Percentiles rank a stretch among this genome's conserved stretches.
Evolutionary conservation across 192 early-diverging fungal species (phyloP).

Genomic region (Phycomyces blakesleeanus): DNA sequence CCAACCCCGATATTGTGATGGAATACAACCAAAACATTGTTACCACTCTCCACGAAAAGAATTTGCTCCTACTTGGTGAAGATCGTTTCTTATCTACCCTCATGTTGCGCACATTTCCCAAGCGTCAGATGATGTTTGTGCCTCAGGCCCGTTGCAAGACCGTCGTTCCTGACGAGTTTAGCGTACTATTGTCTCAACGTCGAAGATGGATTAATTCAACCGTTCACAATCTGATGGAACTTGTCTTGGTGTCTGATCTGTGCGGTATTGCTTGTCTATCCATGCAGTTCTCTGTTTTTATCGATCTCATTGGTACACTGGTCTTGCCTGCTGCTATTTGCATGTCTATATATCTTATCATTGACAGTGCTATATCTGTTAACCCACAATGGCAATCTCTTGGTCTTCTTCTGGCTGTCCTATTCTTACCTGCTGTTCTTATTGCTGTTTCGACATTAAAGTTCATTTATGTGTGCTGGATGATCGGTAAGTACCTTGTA

Average conservation of each 20-base stretch:
- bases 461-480: conserved; percentile 84
- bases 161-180: conserved; percentile 75
- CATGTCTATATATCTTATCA: conserved; percentile 77
- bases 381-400: conserved; percentile 51
- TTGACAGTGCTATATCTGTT: conserved; percentile 18
- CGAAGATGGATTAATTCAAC: conserved; percentile 95
- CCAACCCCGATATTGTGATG: conserved; percentile 81
- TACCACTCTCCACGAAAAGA: conserved; percentile 79
- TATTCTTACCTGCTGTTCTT: conserved; percentile 84
- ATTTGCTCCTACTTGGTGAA: conserved; percentile 79
- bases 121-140: conserved; percentile 82
- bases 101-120: conserved; percentile 80
- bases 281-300: conserved; percentile 76
- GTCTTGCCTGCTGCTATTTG: conserved; percentile 70
- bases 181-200: conserved; percentile 84
- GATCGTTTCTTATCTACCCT: conserved; percentile 84
- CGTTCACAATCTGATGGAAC: conserved; percentile 82
- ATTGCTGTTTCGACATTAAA: conserved; percentile 83
- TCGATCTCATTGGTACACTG: conserved; percentile 70
- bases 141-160: conserved; percentile 81
- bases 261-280: conserved; percentile 88
- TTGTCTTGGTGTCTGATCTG: conserved; percentile 78
- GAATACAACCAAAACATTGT: conserved; percentile 77
- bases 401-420: conserved; percentile 66
- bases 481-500: conserved; percentile 52